Evolutionary conservation across 1,284 basidiomycete genomes (phyloP).

Genomic region (Leccinum variabile): DNA sequence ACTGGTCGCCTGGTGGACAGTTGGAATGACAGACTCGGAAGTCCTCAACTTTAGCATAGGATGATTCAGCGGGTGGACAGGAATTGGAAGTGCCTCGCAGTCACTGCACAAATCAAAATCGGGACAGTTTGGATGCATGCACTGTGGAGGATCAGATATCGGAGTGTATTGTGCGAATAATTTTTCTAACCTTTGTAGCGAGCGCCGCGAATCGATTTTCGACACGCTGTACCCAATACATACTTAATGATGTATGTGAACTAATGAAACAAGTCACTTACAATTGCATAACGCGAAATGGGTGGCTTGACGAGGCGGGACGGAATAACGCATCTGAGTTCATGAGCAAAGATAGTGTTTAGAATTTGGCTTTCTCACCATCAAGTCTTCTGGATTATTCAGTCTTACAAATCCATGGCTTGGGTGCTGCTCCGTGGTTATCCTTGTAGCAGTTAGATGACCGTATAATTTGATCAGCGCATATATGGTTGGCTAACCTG

Average conservation of each 20-base stretch:
- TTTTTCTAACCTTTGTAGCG: constrained; percentile 63
- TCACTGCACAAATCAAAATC: constrained; percentile 83
- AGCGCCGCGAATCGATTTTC: constrained; percentile 54
- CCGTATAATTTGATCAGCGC: constrained; percentile 1
- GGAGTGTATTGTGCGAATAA: neutral
- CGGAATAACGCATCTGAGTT: constrained; percentile 28
- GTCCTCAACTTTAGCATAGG: constrained; percentile 79
- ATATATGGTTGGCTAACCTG: constrained; percentile 38
- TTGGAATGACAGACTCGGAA: constrained; percentile 51
- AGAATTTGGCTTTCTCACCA: constrained; percentile 37
- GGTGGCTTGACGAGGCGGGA: constrained; percentile 15
- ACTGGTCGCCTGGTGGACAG: constrained; percentile 50
- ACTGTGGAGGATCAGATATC: constrained; percentile 44
- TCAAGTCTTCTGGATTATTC: constrained; percentile 53
- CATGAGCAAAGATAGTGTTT: neutral
- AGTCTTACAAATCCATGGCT: constrained; percentile 76
- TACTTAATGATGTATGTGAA: neutral
- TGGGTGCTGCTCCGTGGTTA: constrained; percentile 74
- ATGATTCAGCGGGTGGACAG: constrained; percentile 73
- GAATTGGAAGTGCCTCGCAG: constrained; percentile 81
- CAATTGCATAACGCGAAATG: constrained; percentile 58
- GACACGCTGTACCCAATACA: constrained; percentile 44
- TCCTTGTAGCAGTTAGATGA: constrained; percentile 37
- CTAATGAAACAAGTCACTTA: constrained; percentile 22
- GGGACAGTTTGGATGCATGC: constrained; percentile 76